Percentiles rank a stretch among this genome's conserved stretches.
These are phyloP conservation scores for Immersiporthe knoxdaviesiana DNA, from an alignment of 2,329 filamentous ascomycete genomes.

Conservation along the genomic window DNA sequence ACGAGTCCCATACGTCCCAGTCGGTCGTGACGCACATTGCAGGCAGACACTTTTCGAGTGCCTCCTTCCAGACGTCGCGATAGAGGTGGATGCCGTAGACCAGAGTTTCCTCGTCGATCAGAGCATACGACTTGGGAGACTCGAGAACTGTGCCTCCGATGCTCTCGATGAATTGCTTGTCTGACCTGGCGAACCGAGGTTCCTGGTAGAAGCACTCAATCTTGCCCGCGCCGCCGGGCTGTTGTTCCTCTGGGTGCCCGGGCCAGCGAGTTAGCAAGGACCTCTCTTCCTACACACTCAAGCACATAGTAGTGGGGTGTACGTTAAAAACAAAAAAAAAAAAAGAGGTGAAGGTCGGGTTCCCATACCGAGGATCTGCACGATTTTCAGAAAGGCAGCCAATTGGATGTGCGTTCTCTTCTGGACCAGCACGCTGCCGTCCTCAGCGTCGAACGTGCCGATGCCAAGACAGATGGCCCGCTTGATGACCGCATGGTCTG, in stretches of 20 bases:
- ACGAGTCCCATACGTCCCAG: constrained; percentile 56
- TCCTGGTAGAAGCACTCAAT: constrained; percentile 59
- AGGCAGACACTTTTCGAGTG: constrained; percentile 52
- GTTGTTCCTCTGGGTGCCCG: constrained; percentile 34
- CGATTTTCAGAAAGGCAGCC: constrained; percentile 54
- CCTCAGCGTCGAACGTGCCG: constrained; percentile 57
- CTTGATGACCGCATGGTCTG: constrained; percentile 35
- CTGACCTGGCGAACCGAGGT: constrained; percentile 52
- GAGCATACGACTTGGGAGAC: constrained; percentile 55
- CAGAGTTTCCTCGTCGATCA: constrained; percentile 53
- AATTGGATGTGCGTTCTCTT: constrained; percentile 56
- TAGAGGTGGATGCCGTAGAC: constrained; percentile 68
- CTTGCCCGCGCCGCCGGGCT: constrained; percentile 23
- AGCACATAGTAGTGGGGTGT: no score
- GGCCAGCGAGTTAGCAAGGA: background rate
- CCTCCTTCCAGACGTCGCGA: constrained; percentile 53
- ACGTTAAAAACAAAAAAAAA: no score
- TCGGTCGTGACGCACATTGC: constrained; percentile 62
- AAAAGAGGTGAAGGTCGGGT: background rate
- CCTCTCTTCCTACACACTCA: no score
- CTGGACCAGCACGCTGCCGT: constrained; percentile 50
- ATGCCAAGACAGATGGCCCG: constrained; percentile 58
- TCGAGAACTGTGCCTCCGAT: constrained; percentile 58
- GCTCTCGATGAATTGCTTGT: constrained; percentile 55
- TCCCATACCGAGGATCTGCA: constrained; percentile 47